Base-by-base conservation (phyloP, 2,329 filamentous ascomycete genomes). In the Xylariales sp. region DNA sequence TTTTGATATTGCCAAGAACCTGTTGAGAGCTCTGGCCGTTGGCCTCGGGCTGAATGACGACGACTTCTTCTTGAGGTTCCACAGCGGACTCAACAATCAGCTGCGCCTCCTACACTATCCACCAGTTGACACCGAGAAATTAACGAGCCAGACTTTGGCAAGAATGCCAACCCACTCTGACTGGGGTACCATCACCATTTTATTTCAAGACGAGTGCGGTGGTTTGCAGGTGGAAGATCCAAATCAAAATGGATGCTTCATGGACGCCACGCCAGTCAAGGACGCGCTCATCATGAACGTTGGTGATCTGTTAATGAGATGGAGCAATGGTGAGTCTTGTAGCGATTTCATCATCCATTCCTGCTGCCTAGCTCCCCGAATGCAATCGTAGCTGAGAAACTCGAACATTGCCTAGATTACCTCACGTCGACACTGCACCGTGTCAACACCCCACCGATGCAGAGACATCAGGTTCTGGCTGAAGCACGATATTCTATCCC, bases 31-130 rank as follows among this genome's bases (percentile, higher is more conserved):
- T 19, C 55, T 77, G 4, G 69, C 71, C 4, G 38, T 67, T 4
- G 71, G 72, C 2, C 49, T 78, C 27, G 64, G 61, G 4, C 55
- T 77, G 3, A 57, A 65, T 1, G 61, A 70, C 34, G 63, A 69
- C 35, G 56, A 65, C 10, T 61, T 66, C 43, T 54, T 75, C n/a
- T 45, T 67, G 4, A 53, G 55, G 15, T 65, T 72, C 30, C 78
- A 82, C 54, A 68, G 66, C 23, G 70, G 71, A 1, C 63, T 72
- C 40, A 72, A 78, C 46, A 78, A 79, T 44, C 78, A 81, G 43
- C 60, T 83, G 8, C 69, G 80, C 2, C 55, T 84, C 18, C 59
- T 82, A 13, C 78, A 83, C 51, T 83, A 78, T 42, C 72, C 74
- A 0, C 59, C 67, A 3, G 59, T 75, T 5, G 60, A 66, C 18